Percentiles rank a stretch among this genome's conserved stretches.
Conservation (phyloP, 352 stramenopile genomes). For the Pythium brassicae region DNA sequence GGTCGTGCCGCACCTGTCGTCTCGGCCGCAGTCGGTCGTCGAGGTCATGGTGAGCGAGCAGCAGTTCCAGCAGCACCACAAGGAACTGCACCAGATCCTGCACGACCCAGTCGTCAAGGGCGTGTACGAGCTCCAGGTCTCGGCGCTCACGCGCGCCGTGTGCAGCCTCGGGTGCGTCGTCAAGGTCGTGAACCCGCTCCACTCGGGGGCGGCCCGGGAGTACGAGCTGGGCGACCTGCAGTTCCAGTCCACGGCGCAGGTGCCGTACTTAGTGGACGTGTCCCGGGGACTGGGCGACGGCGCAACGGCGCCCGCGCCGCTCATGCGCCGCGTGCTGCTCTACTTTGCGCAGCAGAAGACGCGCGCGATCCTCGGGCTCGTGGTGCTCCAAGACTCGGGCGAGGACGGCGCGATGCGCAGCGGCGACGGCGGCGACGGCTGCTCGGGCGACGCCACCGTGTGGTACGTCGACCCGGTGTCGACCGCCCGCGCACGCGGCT, state of each 20-base stretch:
- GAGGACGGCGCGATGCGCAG: conserved; percentile 16
- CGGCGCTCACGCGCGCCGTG: conserved; percentile 86
- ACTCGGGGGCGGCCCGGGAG: conserved; percentile 36
- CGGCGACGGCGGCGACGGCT: conserved; percentile 7
- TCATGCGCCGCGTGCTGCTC: conserved; percentile 54
- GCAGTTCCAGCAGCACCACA: conserved; percentile 70
- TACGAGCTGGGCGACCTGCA: conserved; percentile 71
- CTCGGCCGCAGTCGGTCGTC: conserved; percentile 52
- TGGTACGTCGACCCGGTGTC: conserved; percentile 75
- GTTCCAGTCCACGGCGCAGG: conserved; percentile 65
- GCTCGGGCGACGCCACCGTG: conserved; percentile 42
- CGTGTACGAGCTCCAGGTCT: conserved; percentile 93
- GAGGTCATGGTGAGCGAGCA: conserved; percentile 67
- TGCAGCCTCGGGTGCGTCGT: conserved; percentile 90
- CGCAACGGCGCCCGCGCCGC: conserved; percentile 1
- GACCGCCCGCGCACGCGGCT: conserved; percentile 38
- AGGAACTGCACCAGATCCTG: conserved; percentile 79
- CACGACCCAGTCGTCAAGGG: conserved; percentile 73
- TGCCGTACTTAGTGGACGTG: conserved; percentile 52
- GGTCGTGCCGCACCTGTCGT: conserved; percentile 49
- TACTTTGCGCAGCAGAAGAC: conserved; percentile 73
- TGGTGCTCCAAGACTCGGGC: conserved; percentile 40
- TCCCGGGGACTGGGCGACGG: conserved; percentile 15
- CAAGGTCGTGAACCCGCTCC: conserved; percentile 47
- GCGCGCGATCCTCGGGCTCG: conserved; percentile 48